Evolutionary conservation across 306 rosid species (phyloP).

Genomic region (Inga laurina): DNA sequence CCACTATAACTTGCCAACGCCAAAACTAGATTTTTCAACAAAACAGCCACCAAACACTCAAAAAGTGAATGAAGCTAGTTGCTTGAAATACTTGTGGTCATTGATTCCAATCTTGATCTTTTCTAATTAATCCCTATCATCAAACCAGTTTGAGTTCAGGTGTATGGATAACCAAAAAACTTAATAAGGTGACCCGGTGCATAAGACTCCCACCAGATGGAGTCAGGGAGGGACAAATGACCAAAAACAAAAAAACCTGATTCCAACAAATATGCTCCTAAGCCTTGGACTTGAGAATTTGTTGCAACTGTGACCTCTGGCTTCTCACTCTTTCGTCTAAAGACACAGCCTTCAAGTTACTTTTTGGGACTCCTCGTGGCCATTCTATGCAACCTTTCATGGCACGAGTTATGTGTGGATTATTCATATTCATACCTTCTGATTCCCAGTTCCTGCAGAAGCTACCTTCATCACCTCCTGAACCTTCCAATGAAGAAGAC

Average conservation of each 20-base stretch:
- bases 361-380: conserved; percentile 50
- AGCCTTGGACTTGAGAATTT: conserved; percentile 48
- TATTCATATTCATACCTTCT: conserved; percentile 10
- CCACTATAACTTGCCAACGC: neutral
- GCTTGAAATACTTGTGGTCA: no score
- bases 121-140: no score
- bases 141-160: no score
- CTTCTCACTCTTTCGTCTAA: conserved; percentile 55
- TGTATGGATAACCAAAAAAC: no score
- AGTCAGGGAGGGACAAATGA: no score
- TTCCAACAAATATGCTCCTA: neutral
- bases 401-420: conserved; percentile 66
- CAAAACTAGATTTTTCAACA: conserved; percentile 3
- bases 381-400: conserved; percentile 67
- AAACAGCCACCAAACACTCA: no score
- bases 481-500: conserved; percentile 1
- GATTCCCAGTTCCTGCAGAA: neutral
- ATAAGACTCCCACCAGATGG: no score
- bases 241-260: no score
- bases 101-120: neutral
- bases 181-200: no score
- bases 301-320: conserved; percentile 63
- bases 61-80: no score
- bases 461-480: conserved; percentile 3
- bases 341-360: conserved; percentile 38